Evolutionary conservation across 1,284 basidiomycete species (phyloP).

Genomic region (Vanrija sp.): DNA sequence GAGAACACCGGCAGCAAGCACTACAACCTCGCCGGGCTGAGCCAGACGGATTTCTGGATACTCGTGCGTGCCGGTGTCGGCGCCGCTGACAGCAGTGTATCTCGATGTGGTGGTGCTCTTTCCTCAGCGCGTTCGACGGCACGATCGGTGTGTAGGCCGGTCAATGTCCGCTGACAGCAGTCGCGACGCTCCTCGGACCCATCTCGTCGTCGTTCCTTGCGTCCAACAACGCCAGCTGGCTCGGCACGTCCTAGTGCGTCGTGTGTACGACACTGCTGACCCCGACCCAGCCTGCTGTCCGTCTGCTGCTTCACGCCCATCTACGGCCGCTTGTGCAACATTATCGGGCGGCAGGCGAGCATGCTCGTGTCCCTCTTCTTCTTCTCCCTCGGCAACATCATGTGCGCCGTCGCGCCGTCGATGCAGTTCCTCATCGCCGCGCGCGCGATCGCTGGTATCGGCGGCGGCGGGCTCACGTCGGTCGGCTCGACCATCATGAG

Average conservation of each 20-base stretch:
- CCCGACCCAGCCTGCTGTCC: conserved; percentile 58
- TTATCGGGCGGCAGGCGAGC: conserved; percentile 74
- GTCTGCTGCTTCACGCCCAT: conserved; percentile 84
- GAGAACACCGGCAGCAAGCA: conserved; percentile 13
- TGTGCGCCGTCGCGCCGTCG: conserved; percentile 74
- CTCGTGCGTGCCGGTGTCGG: conserved; percentile 5
- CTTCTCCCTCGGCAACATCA: conserved; percentile 75
- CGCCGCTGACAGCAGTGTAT: conserved; percentile 17
- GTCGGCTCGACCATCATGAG: conserved; percentile 42
- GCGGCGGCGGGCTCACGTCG: conserved; percentile 66
- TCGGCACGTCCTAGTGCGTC: conserved; percentile 63
- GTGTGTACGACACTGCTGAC: background rate
- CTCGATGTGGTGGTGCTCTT: conserved; percentile 43
- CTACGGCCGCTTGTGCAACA: conserved; percentile 82
- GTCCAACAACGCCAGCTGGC: conserved; percentile 66
- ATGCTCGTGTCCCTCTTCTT: conserved; percentile 66
- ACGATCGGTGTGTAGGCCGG: conserved; percentile 19
- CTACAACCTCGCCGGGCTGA: conserved; percentile 39
- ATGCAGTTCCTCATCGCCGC: conserved; percentile 78
- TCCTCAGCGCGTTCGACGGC: conserved; percentile 78
- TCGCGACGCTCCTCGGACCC: conserved; percentile 57
- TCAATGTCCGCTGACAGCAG: conserved; percentile 11
- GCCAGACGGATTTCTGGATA: conserved; percentile 28
- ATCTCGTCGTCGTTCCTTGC: conserved; percentile 47
- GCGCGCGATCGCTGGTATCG: conserved; percentile 80